Percentiles rank a stretch among this genome's conserved stretches.
Evolutionary conservation across 371 early-diverging fungal species (phyloP).

Genomic region (Mucor circinelloides): DNA sequence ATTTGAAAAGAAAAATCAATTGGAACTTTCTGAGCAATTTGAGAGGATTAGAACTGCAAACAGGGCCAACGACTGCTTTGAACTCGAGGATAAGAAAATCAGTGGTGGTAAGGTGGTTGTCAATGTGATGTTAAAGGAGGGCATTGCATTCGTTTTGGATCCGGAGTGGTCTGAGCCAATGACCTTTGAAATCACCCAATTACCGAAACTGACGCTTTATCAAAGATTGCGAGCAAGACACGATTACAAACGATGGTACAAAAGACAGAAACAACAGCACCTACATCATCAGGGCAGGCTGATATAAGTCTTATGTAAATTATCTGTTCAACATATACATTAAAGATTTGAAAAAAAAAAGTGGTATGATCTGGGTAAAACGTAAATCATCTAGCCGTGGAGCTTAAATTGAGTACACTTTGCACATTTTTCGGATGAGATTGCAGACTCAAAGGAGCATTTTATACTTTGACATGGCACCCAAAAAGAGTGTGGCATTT

Average conservation of each 20-base stretch:
- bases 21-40: neutral
- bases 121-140: slow-evolving; percentile 14
- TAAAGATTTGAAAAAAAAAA: neutral
- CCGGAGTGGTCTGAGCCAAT: slow-evolving; percentile 23
- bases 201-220: slow-evolving; percentile 11
- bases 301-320: neutral
- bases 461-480: neutral
- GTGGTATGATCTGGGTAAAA: slow-evolving; percentile 10
- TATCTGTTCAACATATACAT: neutral
- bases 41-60: neutral
- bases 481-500: neutral
- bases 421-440: neutral
- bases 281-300: neutral
- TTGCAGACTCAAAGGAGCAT: neutral
- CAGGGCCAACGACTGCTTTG: neutral
- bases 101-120: neutral
- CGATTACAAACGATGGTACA: neutral
- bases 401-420: neutral
- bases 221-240: slow-evolving; percentile 2
- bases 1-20: slow-evolving; percentile 20
- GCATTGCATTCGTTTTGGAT: slow-evolving; percentile 19
- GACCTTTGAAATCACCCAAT: slow-evolving; percentile 10
- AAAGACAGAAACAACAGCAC: neutral
- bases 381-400: neutral
- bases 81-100: slow-evolving; percentile 15